Base-by-base conservation (phyloP, 345 rosid genomes). In the Toxicodendron radicans region DNA sequence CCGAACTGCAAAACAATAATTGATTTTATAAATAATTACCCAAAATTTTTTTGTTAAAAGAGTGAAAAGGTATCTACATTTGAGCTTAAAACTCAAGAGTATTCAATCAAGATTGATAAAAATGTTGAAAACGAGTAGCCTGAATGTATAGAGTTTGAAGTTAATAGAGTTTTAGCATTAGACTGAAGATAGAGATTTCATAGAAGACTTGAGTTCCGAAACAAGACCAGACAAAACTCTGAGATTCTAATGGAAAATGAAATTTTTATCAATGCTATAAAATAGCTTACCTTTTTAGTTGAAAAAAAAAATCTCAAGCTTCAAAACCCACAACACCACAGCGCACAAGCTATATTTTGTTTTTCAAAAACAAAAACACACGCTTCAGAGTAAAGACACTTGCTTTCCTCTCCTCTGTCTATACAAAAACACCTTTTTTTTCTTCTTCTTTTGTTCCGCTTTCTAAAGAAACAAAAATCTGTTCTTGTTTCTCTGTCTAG, bases 161-260 rank as follows among this genome's bases (percentile, higher is more conserved):
- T 72, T n/a, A 59, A 69, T 51, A 56, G 57, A 63, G 33, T 79
- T 72, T 76, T 74, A 45, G 87, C 74, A 64, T 79, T 83, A 51
- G n/a, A 51, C 18, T 16, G 18, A 18, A 78, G 82, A 79, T 80
- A 76, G 68, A 33, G 80, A 80, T 84, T 83, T 81, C 85, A 82
- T 32, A 68, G 77, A 65, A 86, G 83, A 1, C 89, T 67, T 68
- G 60, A 64, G 57, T 75, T 78, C 51, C 68, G 43, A 69, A 59
- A 74, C 81, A 58, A 68, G 59, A 68, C 76, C 32, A 73, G 73
- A 81, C 80, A 78, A 67, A 80, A 72, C 62, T 45, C 27, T 0
- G 1, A 77, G 79, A 80, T 68, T 58, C 72, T 66, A 69, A 41
- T 62, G 54, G 72, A 72, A 79, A 70, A 48, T 35, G 67, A 58